Evolutionary conservation across 805 yeast species (phyloP).

Genomic region (Yueomyces sp.): DNA sequence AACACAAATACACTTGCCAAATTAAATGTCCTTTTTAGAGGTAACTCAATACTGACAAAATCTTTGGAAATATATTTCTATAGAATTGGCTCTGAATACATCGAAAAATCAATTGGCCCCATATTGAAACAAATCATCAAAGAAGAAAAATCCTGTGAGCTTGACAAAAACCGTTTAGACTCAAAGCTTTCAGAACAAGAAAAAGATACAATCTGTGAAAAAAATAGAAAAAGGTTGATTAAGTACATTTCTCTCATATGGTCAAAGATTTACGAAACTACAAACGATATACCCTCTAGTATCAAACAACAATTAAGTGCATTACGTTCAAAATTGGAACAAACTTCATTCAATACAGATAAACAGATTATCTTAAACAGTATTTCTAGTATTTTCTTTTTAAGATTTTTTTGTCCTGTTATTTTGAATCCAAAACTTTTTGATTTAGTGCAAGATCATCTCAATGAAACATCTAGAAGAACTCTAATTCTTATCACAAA

Average conservation of each 20-base stretch:
- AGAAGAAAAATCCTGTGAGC: conserved; percentile 50
- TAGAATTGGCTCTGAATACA: conserved; percentile 65
- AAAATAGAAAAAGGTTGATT: conserved; percentile 36
- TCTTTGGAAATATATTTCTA: conserved; percentile 66
- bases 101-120: conserved; percentile 61
- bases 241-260: conserved; percentile 47
- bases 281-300: conserved; percentile 61
- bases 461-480: conserved; percentile 57
- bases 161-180: conserved; percentile 43
- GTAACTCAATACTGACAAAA: conserved; percentile 72
- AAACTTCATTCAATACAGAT: conserved; percentile 21
- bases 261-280: conserved; percentile 48
- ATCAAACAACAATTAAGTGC: conserved; percentile 51
- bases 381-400: conserved; percentile 68
- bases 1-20: conserved; percentile 15
- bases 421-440: conserved; percentile 80
- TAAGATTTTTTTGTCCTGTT: conserved; percentile 84
- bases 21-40: conserved; percentile 62
- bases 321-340: conserved; percentile 50
- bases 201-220: conserved; percentile 29
- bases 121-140: conserved; percentile 43
- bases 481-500: conserved; percentile 76
- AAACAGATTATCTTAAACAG: conserved; percentile 46
- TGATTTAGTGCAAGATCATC: conserved; percentile 55
- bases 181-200: conserved; percentile 21